Conservation (phyloP, 352 stramenopile species). For the Peronospora farinosa region DNA sequence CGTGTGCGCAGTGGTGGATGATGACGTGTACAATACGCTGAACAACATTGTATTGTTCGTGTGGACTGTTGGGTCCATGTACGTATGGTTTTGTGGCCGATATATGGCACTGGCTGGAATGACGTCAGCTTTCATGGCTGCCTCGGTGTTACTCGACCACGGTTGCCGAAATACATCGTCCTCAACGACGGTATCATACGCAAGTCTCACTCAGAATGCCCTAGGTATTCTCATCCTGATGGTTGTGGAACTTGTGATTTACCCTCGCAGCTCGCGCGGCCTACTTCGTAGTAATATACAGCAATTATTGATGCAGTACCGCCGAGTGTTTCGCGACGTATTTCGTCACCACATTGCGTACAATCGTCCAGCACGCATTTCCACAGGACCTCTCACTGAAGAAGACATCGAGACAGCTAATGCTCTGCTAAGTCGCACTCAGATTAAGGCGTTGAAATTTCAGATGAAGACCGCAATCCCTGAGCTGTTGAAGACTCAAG, state of each 20-base stretch:
- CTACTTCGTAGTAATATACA: constrained; percentile 61
- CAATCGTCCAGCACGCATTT: constrained; percentile 10
- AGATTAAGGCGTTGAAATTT: constrained; percentile 39
- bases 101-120: constrained; percentile 66
- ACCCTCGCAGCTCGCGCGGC: constrained; percentile 43
- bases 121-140: constrained; percentile 69
- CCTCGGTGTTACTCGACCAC: constrained; percentile 53
- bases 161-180: constrained; percentile 29
- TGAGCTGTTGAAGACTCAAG: constrained; percentile 39
- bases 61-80: constrained; percentile 72
- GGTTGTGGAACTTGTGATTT: constrained; percentile 50
- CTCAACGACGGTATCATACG: constrained; percentile 47
- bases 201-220: constrained; percentile 60
- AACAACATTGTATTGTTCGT: constrained; percentile 67
- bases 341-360: constrained; percentile 59
- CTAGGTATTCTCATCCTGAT: constrained; percentile 67
- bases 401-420: constrained; percentile 29
- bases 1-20: constrained; percentile 46
- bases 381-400: constrained; percentile 14
- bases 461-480: constrained; percentile 36
- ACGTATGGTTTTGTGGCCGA: constrained; percentile 57
- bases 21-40: constrained; percentile 46
- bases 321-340: constrained; percentile 39
- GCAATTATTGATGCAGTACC: constrained; percentile 41
- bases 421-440: constrained; percentile 19